These are phyloP conservation scores for Knufia fluminis DNA, from an alignment of 2,329 filamentous ascomycete species.

Conservation along the genomic window DNA sequence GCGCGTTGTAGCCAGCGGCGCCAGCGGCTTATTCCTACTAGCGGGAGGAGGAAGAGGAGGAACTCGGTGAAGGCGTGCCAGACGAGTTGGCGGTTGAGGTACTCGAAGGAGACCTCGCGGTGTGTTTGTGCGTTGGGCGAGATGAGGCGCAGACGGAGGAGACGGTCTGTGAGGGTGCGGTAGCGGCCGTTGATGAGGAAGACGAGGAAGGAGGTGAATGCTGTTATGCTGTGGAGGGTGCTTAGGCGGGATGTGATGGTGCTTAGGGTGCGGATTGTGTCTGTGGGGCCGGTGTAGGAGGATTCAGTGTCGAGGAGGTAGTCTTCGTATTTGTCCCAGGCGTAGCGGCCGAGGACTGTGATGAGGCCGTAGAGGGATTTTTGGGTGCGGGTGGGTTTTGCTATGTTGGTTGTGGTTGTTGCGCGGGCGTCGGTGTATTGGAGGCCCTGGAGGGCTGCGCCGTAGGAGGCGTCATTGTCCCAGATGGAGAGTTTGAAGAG, in stretches of 20 bases:
- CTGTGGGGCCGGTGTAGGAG: conserved; percentile 45
- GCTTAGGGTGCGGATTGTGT: conserved; percentile 49
- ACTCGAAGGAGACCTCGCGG: conserved; percentile 92
- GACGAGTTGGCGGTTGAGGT: conserved; percentile 91
- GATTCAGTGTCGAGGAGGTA: conserved; percentile 71
- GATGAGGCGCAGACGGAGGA: conserved; percentile 74
- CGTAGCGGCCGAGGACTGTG: conserved; percentile 80
- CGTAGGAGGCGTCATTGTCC: conserved; percentile 94
- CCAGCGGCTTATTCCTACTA: conserved; percentile 94
- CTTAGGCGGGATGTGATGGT: conserved; percentile 59
- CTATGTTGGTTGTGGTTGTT: conserved; percentile 44
- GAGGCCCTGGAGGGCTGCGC: conserved; percentile 83
- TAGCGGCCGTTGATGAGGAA: conserved; percentile 89
- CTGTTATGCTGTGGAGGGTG: conserved; percentile 69
- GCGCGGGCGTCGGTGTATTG: conserved; percentile 74
- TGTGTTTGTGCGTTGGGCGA: conserved; percentile 77
- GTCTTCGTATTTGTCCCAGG: conserved; percentile 85
- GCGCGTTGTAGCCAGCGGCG: conserved; percentile 74
- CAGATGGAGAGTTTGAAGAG: conserved; percentile 94
- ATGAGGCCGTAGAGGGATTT: conserved; percentile 75
- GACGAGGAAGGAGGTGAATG: conserved; percentile 75
- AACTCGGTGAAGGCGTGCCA: conserved; percentile 99
- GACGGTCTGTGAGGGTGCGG: conserved; percentile 76
- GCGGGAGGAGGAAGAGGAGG: conserved; percentile 86
- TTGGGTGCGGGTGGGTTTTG: conserved; percentile 68